These are phyloP conservation scores for Trypanosoma vivax DNA, from an alignment of 208 protist genomes.

Conservation along the genomic window DNA sequence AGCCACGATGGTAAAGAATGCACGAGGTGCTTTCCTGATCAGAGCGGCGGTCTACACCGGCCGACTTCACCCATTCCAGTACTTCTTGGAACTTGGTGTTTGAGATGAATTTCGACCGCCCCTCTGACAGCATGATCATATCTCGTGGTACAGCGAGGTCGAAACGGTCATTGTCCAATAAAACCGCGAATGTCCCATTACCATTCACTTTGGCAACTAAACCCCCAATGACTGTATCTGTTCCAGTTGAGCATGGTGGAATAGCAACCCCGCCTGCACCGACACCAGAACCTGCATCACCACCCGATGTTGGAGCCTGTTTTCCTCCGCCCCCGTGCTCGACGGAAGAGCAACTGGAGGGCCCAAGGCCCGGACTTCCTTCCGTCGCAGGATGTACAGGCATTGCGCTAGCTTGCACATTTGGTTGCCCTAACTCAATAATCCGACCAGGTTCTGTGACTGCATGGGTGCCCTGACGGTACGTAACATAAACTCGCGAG, in stretches of 20 bases:
- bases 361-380: too few species aligned
- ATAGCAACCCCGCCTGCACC: background rate
- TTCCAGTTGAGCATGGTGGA: slow-evolving; percentile 1
- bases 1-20: slow-evolving; percentile 75
- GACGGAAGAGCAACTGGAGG: background rate
- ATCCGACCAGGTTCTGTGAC: background rate
- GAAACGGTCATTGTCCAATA: slow-evolving; percentile 82
- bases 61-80: slow-evolving; percentile 69
- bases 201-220: slow-evolving; percentile 74
- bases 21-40: slow-evolving; percentile 74
- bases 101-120: slow-evolving; percentile 41
- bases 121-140: slow-evolving; percentile 52
- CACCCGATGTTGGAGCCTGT: background rate
- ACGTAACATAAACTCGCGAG: slow-evolving; percentile 64
- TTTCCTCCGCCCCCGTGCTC: background rate
- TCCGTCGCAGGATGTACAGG: too few species aligned
- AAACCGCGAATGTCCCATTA: slow-evolving; percentile 64
- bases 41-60: slow-evolving; percentile 43
- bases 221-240: slow-evolving; percentile 42
- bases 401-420: background rate
- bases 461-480: slow-evolving; percentile 22
- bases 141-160: slow-evolving; percentile 67
- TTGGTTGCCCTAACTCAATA: background rate
- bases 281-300: background rate
- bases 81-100: slow-evolving; percentile 53